Conservation (phyloP, 495 filamentous ascomycete genomes). For the Hyaloscypha finlandica region DNA sequence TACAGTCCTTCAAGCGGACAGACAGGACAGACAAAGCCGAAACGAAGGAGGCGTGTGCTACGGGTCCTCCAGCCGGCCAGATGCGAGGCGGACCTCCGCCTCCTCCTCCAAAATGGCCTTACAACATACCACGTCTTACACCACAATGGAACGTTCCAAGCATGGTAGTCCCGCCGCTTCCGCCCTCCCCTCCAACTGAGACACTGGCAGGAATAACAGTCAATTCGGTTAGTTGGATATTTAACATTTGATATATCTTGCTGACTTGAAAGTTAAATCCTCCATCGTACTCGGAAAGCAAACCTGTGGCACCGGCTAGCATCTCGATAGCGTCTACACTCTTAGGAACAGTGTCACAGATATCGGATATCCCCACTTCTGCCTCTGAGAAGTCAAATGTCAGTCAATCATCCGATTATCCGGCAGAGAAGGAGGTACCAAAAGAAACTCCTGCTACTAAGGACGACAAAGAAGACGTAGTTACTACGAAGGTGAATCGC, state of each 20-base stretch:
- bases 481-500: too few species aligned
- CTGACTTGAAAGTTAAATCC: slow-evolving; percentile 20
- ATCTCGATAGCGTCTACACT: not conserved
- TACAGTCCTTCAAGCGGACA: not conserved
- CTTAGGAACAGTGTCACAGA: not conserved
- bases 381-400: not conserved
- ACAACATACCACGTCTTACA: not conserved
- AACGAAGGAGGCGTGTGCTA: not conserved
- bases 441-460: not conserved
- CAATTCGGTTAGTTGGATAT: not conserved
- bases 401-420: not conserved
- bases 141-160: not conserved
- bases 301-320: not conserved
- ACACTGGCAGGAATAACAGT: not conserved
- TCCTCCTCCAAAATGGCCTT: not conserved
- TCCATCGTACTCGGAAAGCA: slow-evolving; percentile 21
- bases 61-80: not conserved
- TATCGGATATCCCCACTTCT: not conserved
- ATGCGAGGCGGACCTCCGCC: not conserved
- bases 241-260: not conserved
- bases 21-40: not conserved
- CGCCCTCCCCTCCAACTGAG: not conserved
- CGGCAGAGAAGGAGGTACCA: not conserved
- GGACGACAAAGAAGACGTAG: not conserved
- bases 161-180: not conserved